phyloP scores from a whole-genome alignment of 2,329 filamentous ascomycete genomes.

The Xylariales sp. region DNA sequence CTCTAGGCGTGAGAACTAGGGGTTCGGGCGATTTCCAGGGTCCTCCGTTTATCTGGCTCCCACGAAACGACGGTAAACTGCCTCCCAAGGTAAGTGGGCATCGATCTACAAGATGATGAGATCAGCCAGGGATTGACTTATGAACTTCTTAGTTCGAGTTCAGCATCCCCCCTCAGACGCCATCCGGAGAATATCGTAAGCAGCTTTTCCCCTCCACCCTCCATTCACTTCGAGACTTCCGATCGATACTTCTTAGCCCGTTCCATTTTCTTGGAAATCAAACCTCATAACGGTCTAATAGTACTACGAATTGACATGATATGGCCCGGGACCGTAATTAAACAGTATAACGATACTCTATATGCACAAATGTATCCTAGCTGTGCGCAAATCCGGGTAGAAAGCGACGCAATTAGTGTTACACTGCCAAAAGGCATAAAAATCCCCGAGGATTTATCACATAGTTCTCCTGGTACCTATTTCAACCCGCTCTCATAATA shows the following conservation, averaged over 20 bases:
- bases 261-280: too few species aligned
- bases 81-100: background rate
- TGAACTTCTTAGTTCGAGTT: background rate
- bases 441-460: constrained; percentile 2
- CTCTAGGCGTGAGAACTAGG: constrained; percentile 18
- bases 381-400: background rate
- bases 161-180: background rate
- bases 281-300: background rate
- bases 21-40: background rate
- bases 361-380: constrained; percentile 14
- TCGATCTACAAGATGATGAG: background rate
- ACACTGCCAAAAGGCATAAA: constrained; percentile 1
- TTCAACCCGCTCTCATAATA: background rate
- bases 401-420: background rate
- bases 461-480: background rate
- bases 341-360: background rate
- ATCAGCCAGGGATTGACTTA: background rate
- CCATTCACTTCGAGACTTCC: background rate
- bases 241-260: too few species aligned
- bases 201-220: background rate
- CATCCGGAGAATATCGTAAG: background rate
- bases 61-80: background rate
- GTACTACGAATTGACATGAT: constrained; percentile 15
- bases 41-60: background rate
- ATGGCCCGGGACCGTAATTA: background rate